Base-by-base conservation (phyloP, 2,329 filamentous ascomycete genomes). In the Sporothrix brasiliensis region DNA sequence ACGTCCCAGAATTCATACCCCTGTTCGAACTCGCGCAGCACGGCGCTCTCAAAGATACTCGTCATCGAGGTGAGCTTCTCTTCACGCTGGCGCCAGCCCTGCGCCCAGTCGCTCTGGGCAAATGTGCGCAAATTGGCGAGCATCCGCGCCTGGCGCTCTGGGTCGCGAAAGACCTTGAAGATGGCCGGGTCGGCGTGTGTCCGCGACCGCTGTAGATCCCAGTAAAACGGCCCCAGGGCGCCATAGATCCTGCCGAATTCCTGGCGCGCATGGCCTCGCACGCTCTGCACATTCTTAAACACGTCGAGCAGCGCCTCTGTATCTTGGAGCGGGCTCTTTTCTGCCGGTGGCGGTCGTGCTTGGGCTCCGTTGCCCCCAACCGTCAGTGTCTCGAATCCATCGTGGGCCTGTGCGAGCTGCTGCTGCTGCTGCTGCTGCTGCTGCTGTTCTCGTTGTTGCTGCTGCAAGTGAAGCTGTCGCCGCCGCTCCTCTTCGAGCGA, bases 241-340 rank as follows among this genome's bases (percentile, higher is more conserved):
- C 89, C 91, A 79, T 98, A 96, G 16, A 98, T 85, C 78, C 91
- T 96, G 19, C 91, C 94, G 78, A 94, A 99, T 79, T 98, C 94
- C 75, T 95, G 89, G 72, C 94, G 87, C 58, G 95, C 95, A 75
- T 89, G 88, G 4, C 94, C 95, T 54, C 95, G 86, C 67, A 96
- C 87, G 63, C 94, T 98, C 76, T 86, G 88, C 39, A 89, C 90
- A 41, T 86, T 85, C 70, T 88, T 86, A 70, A 98, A 83, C 0
- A 93, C 87, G 44, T 86, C 86, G 66, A 97, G 80, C 34, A 93
- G 85, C 2, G 87, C 85, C 19, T 87, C 85, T 0, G 89, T 85
- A 73, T 93, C 89, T 73, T 85, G 81, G 24, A 83, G 79, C 10
- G 84, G 82, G 70, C 83, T 81, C 60, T 77, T 81, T 27, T 82